Percentiles rank a stretch among this genome's conserved stretches.
These are phyloP conservation scores for Suillus variegatus DNA, from an alignment of 768 basidiomycete genomes.

Conservation along the genomic window DNA sequence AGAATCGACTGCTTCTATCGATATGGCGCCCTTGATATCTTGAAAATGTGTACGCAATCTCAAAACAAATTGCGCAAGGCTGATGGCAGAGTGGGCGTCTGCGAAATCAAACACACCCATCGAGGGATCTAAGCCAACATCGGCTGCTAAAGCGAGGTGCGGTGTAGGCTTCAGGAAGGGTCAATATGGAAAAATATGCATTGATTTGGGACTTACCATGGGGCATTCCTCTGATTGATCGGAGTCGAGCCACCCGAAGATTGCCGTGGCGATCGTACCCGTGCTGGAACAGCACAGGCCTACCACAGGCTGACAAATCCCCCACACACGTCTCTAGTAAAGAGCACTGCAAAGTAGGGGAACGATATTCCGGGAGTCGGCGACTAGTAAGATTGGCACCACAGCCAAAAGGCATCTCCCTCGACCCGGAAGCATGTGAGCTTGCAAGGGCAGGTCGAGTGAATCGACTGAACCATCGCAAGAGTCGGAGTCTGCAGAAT, in stretches of 20 bases:
- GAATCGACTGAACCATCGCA: not conserved
- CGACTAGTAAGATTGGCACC: slow-evolving; percentile 9
- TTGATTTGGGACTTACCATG: not conserved
- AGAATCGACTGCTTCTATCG: slow-evolving; percentile 1
- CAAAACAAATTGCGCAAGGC: not conserved
- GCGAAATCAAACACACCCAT: slow-evolving; percentile 2
- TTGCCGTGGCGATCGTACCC: not conserved
- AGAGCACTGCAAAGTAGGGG: slow-evolving; percentile 4
- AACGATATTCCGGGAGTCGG: slow-evolving; percentile 5
- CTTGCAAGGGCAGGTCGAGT: slow-evolving; percentile 8
- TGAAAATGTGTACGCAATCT: not conserved
- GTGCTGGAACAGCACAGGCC: not conserved
- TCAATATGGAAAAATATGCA: not conserved
- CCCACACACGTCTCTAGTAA: slow-evolving; percentile 11
- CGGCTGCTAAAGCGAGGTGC: not conserved
- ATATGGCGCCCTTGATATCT: not conserved
- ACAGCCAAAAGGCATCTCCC: not conserved
- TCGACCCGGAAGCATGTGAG: not conserved
- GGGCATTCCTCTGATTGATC: not conserved
- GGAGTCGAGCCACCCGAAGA: slow-evolving; percentile 1
- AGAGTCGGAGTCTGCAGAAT: not conserved
- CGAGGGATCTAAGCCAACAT: not conserved
- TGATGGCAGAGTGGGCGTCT: not conserved
- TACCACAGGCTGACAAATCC: slow-evolving; percentile 6
- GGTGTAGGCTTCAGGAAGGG: slow-evolving; percentile 1